These are phyloP conservation scores for Podaxis rugospora DNA, from an alignment of 768 basidiomycete genomes.

Conservation along the genomic window DNA sequence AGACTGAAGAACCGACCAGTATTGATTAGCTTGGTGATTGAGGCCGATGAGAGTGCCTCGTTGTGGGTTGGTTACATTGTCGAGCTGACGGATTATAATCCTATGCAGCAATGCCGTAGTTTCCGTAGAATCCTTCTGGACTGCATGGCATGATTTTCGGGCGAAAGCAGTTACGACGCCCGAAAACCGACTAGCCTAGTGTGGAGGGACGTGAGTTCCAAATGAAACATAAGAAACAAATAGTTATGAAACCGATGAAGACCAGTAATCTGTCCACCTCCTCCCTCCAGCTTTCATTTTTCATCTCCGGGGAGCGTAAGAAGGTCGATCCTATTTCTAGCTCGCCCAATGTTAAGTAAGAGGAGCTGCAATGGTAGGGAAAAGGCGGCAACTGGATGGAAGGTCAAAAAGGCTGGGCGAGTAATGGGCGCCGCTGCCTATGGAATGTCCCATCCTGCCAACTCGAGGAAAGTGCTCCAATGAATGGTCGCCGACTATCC, in stretches of 20 bases:
- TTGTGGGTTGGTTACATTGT: slow-evolving; percentile 14
- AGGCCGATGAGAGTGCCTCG: background rate
- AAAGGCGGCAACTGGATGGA: no score
- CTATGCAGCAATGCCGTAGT: slow-evolving; percentile 10
- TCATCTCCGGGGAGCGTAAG: background rate
- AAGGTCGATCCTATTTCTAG: no score
- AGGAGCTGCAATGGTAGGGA: no score
- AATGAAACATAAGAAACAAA: background rate
- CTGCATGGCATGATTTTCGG: slow-evolving; percentile 18
- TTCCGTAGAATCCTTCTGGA: slow-evolving; percentile 17
- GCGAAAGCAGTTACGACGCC: slow-evolving; percentile 22
- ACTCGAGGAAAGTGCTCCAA: no score
- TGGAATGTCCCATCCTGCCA: no score
- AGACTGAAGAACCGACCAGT: slow-evolving; percentile 15
- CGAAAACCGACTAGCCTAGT: slow-evolving; percentile 21
- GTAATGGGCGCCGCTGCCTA: no score
- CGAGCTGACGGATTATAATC: slow-evolving; percentile 4
- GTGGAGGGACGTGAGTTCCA: background rate
- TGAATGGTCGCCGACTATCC: no score
- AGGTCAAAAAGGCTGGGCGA: no score
- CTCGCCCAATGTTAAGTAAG: no score
- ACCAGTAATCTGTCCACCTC: slow-evolving; percentile 10
- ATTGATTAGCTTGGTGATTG: background rate
- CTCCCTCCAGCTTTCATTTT: slow-evolving; percentile 5
- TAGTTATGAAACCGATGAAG: background rate